Base-by-base conservation (phyloP, 2,329 filamentous ascomycete species). In the Phialocephala sp. region DNA sequence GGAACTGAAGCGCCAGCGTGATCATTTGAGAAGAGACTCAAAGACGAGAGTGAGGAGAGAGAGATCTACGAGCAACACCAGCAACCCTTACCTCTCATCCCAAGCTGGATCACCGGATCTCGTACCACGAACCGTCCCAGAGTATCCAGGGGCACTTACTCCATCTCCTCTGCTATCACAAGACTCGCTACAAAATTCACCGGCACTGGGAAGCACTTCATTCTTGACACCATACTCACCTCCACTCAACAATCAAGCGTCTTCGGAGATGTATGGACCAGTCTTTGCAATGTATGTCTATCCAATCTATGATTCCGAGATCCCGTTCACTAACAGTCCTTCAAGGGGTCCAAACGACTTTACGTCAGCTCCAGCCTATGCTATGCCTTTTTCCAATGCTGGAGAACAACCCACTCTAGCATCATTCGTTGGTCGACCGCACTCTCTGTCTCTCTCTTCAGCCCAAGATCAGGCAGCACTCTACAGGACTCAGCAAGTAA, bases 1-100 rank as follows among this genome's bases (percentile, higher is more conserved):
- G 68, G 86, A 88, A 72, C 75, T 89, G 50, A 89, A 87, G 78
- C 82, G 86, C 65, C 86, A 89, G 72, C 81, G 83, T 67, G 86
- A 89, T 69, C 84, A 84, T 70, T 84, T 81, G 54, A 83, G 87
- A 64, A 81, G 87, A 70, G 85, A 87, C 69, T 83, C 84, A 8
- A 89, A 89, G 74, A 75, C 84, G 18, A 82, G 86, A 65, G 79
- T 83, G 58, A 81, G 83, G 68, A 82, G 86, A 61, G 80, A 76
- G 32, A 68, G 75, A 50, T 76, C 76, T 24, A 56, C 71, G 32
- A 77, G 75, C 68, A 76, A 73, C 59, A 63, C 67, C 32, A 77
- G 75, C 64, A 76, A 74, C 47, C 72, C 73, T 63, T 77, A 77
- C 60, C 68, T 72, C 60, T 60, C 69, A 32, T 77, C 75, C 39